Evolutionary conservation across 345 rosid genomes (phyloP).

Genomic region (Corchorus olitorius): DNA sequence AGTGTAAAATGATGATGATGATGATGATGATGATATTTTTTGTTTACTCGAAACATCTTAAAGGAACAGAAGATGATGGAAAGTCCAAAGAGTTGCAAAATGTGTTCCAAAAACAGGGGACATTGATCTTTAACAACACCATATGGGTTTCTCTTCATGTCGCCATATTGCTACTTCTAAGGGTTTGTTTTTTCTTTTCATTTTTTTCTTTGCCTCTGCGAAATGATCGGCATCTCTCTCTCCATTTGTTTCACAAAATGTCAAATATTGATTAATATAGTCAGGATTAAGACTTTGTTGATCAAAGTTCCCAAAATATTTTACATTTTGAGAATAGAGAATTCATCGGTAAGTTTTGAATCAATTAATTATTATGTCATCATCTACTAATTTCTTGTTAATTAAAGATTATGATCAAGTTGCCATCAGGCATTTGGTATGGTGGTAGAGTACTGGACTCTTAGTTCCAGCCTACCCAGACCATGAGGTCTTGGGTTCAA

Average conservation of each 20-base stretch:
- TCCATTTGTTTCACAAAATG: background rate
- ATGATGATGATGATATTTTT: background rate
- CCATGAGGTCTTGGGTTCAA: too few relatives aligned
- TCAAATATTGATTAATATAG: background rate
- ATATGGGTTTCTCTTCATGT: conserved; percentile 1
- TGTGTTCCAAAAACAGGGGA: conserved; percentile 27
- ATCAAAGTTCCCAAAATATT: background rate
- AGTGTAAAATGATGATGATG: background rate
- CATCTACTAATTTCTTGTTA: background rate
- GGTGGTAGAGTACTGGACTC: too few relatives aligned
- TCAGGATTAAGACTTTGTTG: background rate
- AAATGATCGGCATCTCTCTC: conserved; percentile 9
- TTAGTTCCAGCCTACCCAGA: too few relatives aligned
- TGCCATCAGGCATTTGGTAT: too few relatives aligned
- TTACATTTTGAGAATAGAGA: background rate
- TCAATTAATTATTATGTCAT: background rate
- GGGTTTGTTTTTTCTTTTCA: background rate
- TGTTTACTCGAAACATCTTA: background rate
- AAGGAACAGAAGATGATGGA: conserved; percentile 12
- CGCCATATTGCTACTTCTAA: background rate
- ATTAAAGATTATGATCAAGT: too few relatives aligned
- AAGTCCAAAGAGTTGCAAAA: conserved; percentile 11
- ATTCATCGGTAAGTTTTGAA: background rate
- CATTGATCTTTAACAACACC: conserved; percentile 26
- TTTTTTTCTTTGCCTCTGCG: background rate